Percentiles rank a stretch among this genome's conserved stretches.
Evolutionary conservation across 2,329 filamentous ascomycete species (phyloP).

Genomic region (Plenodomus tracheiphilus): DNA sequence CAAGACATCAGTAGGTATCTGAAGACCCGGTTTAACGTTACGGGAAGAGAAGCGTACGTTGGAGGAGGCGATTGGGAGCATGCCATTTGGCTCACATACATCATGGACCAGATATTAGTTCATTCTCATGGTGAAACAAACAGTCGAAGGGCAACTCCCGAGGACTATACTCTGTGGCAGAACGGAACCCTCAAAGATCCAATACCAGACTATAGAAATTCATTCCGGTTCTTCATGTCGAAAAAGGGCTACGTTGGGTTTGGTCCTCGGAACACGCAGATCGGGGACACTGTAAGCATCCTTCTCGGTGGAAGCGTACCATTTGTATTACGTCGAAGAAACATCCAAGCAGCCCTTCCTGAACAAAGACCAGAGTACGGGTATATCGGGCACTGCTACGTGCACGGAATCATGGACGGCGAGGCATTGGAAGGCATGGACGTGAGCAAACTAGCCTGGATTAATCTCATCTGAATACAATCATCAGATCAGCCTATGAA

Average conservation of each 20-base stretch:
- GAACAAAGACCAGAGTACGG: not conserved
- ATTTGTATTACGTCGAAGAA: not conserved
- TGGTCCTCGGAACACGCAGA: not conserved
- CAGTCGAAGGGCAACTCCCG: too few species aligned
- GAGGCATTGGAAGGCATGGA: not conserved
- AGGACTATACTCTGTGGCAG: too few species aligned
- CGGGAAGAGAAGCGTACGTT: too few species aligned
- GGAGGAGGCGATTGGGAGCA: too few species aligned
- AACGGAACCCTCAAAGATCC: too few species aligned
- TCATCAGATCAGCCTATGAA: too few species aligned
- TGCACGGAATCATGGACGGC: constrained; percentile 2
- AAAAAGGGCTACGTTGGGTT: not conserved
- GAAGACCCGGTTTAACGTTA: too few species aligned
- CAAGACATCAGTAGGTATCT: too few species aligned
- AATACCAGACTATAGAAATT: too few species aligned
- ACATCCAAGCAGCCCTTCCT: not conserved
- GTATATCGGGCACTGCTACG: not conserved
- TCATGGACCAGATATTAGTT: too few species aligned
- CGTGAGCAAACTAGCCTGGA: not conserved
- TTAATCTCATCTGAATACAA: not conserved
- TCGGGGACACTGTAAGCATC: not conserved
- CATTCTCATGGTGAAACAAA: too few species aligned
- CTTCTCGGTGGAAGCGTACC: not conserved
- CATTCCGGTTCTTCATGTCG: not conserved
- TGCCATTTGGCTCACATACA: too few species aligned